Base-by-base conservation (phyloP, 2,329 filamentous ascomycete genomes). In the Epichloe sylvatica region DNA sequence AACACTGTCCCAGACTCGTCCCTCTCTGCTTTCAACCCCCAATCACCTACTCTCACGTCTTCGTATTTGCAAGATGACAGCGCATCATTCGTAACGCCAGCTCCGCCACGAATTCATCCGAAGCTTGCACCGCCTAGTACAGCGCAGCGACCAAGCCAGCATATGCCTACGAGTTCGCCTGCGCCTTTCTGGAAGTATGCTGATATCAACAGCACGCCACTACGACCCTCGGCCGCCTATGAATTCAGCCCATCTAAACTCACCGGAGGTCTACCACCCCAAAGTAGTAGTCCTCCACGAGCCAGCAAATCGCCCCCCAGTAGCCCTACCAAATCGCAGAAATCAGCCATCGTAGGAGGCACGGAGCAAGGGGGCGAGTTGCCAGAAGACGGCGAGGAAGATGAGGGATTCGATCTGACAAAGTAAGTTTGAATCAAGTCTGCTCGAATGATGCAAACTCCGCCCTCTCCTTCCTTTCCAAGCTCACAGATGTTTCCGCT, bases 171-270 rank as follows among this genome's bases (percentile, higher is more conserved):
- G 43, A 88, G 83, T 57, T 89, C 84, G 34, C 87, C 87, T 0
- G 87, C 87, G 1, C 86, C 86, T 0, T 92, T 94, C 65, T 94
- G 87, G 87, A 89, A 86, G 64, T 92, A 86, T 64, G 81, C 84
- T 39, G 84, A 89, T 55, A 77, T 87, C 52, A 77, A 78, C 25
- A 86, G 81, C 64, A 90, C 85, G 2, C 86, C 86, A 2, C 70
- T 85, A 48, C 71, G 72, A 56, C 67, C 71, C 13, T 57, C 66
- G 4, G 59, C 64, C 0, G 64, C 68, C 4, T 79, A 77, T 50
- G 79, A 83, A 52, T 62, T 75, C 39, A 83, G 79, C 57, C 80
- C 80, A 2, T 74, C 73, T 7, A 81, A 81, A 60, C 59, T 63
- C 15, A 60, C 64, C 21, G 65, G 64, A 30, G 57, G 56, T 7